Percentiles rank a stretch among this genome's conserved stretches.
These are phyloP conservation scores for Madurella mycetomatis DNA, from an alignment of 2,329 filamentous ascomycete genomes.

Conservation along the genomic window DNA sequence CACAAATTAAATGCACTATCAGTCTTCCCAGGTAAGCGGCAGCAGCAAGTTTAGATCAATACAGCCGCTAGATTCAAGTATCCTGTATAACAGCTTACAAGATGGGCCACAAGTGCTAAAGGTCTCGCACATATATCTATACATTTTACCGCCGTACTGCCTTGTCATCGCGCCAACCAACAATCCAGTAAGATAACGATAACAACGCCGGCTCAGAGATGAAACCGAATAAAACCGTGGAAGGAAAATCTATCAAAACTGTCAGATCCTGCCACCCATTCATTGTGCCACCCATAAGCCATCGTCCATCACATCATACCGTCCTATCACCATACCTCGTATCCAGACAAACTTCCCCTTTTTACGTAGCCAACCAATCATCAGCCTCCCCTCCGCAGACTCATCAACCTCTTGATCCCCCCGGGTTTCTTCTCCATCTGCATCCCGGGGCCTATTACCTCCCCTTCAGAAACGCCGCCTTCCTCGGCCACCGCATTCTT, in stretches of 20 bases:
- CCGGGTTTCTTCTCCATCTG: slow-evolving; percentile 7
- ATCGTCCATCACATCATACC: not conserved
- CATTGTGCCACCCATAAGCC: not conserved
- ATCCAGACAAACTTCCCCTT: not conserved
- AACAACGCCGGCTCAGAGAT: too few relatives aligned
- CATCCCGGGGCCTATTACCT: not conserved
- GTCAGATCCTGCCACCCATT: not conserved
- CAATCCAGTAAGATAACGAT: too few relatives aligned
- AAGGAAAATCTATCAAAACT: not conserved
- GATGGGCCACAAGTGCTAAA: too few relatives aligned
- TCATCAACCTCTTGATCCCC: slow-evolving; percentile 42
- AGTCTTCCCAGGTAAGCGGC: too few relatives aligned
- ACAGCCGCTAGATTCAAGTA: too few relatives aligned
- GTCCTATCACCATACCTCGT: not conserved
- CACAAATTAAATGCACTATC: too few relatives aligned
- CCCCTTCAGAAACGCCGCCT: not conserved
- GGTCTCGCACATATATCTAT: too few relatives aligned
- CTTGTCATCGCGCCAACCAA: too few relatives aligned
- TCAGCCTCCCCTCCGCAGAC: slow-evolving; percentile 35
- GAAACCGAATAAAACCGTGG: too few relatives aligned
- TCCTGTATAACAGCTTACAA: too few relatives aligned
- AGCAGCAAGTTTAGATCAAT: too few relatives aligned
- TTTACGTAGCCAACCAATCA: not conserved
- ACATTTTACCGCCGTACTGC: too few relatives aligned
- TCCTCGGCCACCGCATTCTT: slow-evolving; percentile 28